phyloP scores from a whole-genome alignment of 495 filamentous ascomycete species.

The Apiosordaria backusii region DNA sequence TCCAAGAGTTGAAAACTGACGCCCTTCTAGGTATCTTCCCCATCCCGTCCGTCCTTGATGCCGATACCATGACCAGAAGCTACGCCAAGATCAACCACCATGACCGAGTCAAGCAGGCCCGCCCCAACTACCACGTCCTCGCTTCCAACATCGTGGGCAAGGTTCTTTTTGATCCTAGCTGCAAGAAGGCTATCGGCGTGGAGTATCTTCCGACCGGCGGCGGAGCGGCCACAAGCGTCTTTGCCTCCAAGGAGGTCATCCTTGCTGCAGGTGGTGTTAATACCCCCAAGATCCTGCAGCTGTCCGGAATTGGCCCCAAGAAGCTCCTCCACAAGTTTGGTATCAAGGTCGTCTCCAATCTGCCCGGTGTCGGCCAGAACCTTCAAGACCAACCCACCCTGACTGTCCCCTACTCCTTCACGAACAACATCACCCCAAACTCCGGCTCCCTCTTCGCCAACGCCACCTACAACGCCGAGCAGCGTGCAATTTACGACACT shows the following conservation, averaged over 20 bases:
- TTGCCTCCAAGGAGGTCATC: conserved; percentile 52
- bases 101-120: conserved; percentile 29
- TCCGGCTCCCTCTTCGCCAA: conserved; percentile 34
- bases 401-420: conserved; percentile 27
- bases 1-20: not conserved
- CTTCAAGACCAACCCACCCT: conserved; percentile 47
- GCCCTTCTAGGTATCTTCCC: conserved; percentile 28
- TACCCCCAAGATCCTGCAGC: conserved; percentile 59
- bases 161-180: conserved; percentile 36
- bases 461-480: conserved; percentile 42
- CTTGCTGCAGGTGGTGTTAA: conserved; percentile 55
- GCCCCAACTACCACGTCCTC: conserved; percentile 46
- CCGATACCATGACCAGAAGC: conserved; percentile 36
- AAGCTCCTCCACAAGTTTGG: conserved; percentile 60
- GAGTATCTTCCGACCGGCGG: conserved; percentile 26
- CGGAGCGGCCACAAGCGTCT: conserved; percentile 21
- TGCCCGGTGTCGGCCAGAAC: conserved; percentile 74
- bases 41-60: conserved; percentile 40
- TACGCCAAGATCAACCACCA: conserved; percentile 41
- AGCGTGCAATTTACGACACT: conserved; percentile 41
- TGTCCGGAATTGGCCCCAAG: conserved; percentile 70
- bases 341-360: conserved; percentile 65
- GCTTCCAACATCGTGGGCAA: conserved; percentile 45
- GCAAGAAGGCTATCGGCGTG: conserved; percentile 32
- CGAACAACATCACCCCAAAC: conserved; percentile 30